Evolutionary conservation across 2,329 filamentous ascomycete species (phyloP).

Genomic region (Diaporthe vexans): DNA sequence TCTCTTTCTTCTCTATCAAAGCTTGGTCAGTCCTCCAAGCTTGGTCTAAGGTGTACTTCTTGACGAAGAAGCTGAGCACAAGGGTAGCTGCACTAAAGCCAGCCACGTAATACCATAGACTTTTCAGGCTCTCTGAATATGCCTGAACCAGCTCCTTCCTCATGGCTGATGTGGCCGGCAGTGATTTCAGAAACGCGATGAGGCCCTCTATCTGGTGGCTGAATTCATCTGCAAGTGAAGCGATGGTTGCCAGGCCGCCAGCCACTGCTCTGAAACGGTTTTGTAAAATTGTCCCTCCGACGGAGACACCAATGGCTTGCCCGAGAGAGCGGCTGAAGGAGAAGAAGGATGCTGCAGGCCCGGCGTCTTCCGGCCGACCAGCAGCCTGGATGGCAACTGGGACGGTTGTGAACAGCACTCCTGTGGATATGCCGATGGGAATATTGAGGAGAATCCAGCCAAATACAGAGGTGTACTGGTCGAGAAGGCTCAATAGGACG

Average conservation of each 20-base stretch:
- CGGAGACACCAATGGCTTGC: constrained; percentile 42
- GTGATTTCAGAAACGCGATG: constrained; percentile 17
- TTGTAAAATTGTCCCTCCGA: constrained; percentile 41
- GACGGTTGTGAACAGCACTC: constrained; percentile 42
- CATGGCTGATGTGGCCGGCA: constrained; percentile 1
- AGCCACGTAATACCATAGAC: constrained; percentile 17
- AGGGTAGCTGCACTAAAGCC: constrained; percentile 3
- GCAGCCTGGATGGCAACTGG: constrained; percentile 44
- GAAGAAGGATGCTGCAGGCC: constrained; percentile 37
- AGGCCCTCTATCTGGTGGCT: constrained; percentile 20
- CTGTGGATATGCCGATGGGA: constrained; percentile 43
- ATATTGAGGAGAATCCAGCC: constrained; percentile 40
- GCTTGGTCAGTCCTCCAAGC: constrained; percentile 23
- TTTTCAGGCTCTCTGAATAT: constrained; percentile 10
- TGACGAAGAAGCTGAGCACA: constrained; percentile 23
- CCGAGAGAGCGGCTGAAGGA: constrained; percentile 41
- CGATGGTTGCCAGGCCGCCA: background rate
- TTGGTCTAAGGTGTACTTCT: constrained; percentile 25
- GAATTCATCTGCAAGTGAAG: constrained; percentile 12
- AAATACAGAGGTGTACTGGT: constrained; percentile 23
- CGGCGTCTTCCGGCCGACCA: constrained; percentile 42
- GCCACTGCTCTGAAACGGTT: constrained; percentile 21
- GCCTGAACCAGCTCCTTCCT: constrained; percentile 2
- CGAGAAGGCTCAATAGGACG: constrained; percentile 40
- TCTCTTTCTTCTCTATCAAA: constrained; percentile 15